Evolutionary conservation across 2,329 filamentous ascomycete genomes (phyloP), one percentile per base, ranked within the genome.

Genomic region (Fusarium sp.): DNA sequence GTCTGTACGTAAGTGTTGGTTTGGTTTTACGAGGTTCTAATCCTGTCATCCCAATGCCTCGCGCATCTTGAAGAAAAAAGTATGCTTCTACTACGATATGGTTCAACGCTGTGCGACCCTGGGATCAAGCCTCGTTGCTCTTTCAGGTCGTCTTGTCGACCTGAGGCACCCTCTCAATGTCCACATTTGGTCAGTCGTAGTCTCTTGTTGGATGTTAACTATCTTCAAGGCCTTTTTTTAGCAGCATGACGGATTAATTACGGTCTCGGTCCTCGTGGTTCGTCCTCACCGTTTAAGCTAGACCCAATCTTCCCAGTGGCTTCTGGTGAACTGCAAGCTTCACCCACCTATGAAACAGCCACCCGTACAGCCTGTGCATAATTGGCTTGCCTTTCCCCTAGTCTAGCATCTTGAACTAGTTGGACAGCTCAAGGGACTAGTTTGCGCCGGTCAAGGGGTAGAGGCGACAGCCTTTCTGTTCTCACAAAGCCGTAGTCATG

Each of bases 211-310:
- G 46, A 36, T 39, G 17, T 44, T 58, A 28, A 50, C 46, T 18
- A 39, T 40, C 45, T 36, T 22, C n/a, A 39, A 33, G 15, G n/a
- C 43, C 62, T 69, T 67, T 69, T 69, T 69, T 71, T 71, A 69
- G 67, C 42, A 71, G 59, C 67, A 68, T 69, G 63, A 57, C 63
- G 67, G 67, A 50, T 71, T 68, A 71, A 69, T 71, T 71, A 71
- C 67, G 50, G 63, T 39, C 51, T 51, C n/a, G 31, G 49, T 57
- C 57, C 58, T 46, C 40, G 56, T 66, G 61, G 66, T 57, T 58
- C 22, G 49, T 53, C 49, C 48, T 69, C 63, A 71, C 67, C 63
- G 67, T 69, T 65, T 68, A 50, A 51, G 50, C 67, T 69, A 68
- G 58, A 44, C 55, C 48, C 18, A 66, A 66, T 66, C 43, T 46